phyloP scores from a whole-genome alignment of 768 basidiomycete genomes.

The Boletus insuetus region DNA sequence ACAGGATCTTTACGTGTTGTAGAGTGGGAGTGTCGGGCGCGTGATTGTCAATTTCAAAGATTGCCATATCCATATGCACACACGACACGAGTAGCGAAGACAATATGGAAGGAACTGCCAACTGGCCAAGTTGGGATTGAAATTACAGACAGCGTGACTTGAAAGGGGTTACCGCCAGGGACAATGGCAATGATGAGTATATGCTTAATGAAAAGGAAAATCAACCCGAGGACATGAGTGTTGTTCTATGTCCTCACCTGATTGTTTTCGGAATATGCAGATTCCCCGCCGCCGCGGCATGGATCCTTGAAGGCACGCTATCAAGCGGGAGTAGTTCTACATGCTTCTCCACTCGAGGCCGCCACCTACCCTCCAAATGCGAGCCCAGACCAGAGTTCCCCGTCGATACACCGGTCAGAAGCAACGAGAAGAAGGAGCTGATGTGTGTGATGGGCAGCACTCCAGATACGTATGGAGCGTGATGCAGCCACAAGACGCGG shows the following conservation, averaged over 20 bases:
- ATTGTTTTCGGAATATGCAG: too few relatives aligned
- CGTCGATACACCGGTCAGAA: background rate
- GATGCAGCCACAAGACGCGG: background rate
- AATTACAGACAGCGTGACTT: background rate
- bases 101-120: background rate
- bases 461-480: background rate
- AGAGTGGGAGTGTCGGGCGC: background rate
- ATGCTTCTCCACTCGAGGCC: too few relatives aligned
- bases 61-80: too few relatives aligned
- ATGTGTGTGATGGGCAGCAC: background rate
- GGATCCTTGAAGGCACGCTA: too few relatives aligned
- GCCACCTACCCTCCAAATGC: too few relatives aligned
- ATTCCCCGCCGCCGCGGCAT: too few relatives aligned
- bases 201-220: background rate
- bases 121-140: background rate
- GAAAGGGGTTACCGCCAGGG: background rate
- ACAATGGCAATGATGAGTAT: too few relatives aligned
- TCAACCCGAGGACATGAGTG: background rate
- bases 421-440: too few relatives aligned
- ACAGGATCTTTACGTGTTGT: slow-evolving; percentile 3
- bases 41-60: background rate
- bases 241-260: background rate
- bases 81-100: background rate
- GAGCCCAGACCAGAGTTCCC: background rate
- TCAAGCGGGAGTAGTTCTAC: too few relatives aligned